Percentiles rank a stretch among this genome's conserved stretches.
These are phyloP conservation scores for Trematosphaeria pertusa DNA, from an alignment of 2,329 filamentous ascomycete species.

Conservation along the genomic window DNA sequence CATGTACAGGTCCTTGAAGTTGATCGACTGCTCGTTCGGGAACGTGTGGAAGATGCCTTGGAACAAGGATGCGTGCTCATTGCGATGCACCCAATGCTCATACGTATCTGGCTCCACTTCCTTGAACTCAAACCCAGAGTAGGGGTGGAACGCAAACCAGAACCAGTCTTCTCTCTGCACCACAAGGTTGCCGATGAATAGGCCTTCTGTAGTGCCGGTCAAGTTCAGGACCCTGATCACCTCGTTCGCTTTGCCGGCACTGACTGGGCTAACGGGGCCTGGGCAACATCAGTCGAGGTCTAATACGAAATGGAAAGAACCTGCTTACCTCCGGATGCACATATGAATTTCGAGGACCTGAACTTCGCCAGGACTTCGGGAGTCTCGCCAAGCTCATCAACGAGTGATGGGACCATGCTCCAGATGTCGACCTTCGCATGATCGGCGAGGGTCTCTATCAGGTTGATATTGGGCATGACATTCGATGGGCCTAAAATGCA, in stretches of 20 bases:
- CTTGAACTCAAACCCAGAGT: constrained; percentile 30
- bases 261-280: constrained; percentile 30
- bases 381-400: constrained; percentile 31
- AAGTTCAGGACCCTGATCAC: constrained; percentile 26
- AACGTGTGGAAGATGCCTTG: constrained; percentile 34
- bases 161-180: constrained; percentile 25
- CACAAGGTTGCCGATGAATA: constrained; percentile 27
- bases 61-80: constrained; percentile 28
- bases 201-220: constrained; percentile 31
- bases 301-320: background rate
- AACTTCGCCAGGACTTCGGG: constrained; percentile 27
- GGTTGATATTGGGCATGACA: constrained; percentile 46
- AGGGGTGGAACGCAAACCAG: constrained; percentile 32
- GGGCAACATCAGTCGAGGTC: background rate
- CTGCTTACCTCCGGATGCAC: constrained; percentile 41
- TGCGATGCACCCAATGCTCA: constrained; percentile 47
- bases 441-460: constrained; percentile 45
- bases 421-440: constrained; percentile 39
- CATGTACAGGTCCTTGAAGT: constrained; percentile 29
- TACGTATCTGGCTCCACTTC: constrained; percentile 33
- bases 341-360: constrained; percentile 28
- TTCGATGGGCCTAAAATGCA: constrained; percentile 47
- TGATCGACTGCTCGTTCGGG: constrained; percentile 18
- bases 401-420: constrained; percentile 31
- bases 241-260: constrained; percentile 24